Base-by-base conservation (phyloP, 2,329 filamentous ascomycete species). In the Plectosphaerella cucumerina region DNA sequence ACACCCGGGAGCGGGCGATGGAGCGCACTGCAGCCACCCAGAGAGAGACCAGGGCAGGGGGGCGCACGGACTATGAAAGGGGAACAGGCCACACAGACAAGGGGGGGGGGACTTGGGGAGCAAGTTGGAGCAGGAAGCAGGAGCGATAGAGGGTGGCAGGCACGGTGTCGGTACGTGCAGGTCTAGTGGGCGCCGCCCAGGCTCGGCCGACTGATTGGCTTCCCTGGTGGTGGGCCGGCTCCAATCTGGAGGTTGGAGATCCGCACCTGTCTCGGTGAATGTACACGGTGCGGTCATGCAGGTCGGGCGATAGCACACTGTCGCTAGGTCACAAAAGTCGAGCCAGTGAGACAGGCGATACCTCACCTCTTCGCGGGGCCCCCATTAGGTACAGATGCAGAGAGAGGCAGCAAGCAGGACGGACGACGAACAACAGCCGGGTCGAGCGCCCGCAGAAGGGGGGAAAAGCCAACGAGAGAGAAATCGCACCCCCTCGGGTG, bases 231-330 rank as follows among this genome's bases (percentile, higher is more conserved):
- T 47, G 45, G 45, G 10, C 31, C 37, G 10, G 45, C 12, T 39
- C 14, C 15, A 23, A 21, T 39, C 18, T 47, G 45, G 45, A 35
- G 45, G 45, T 14, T 47, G 45, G 45, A 47, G 45, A 47, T 22
- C 21, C 21, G 9, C 14, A 34, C 5, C 17, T 35, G 45, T 39
- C 33, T 17, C 6, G 20, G 14, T 12, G 12, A 6, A 47, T 4
- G 45, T 47, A 47, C 33, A 21, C 45, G 33, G 45, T 47, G 31
- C 14, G 4, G 31, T 20, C 3, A 15, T 22, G 10, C 20, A 18
- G n/a, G 21, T 17, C 8, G n/a, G 34, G 15, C 5, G 12, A 10
- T 5, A 4, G 15, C 45, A 33, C 45, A 47, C 45, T 47, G 21
- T 47, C 6, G 8, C 8, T 44, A 23, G 42, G 20, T 44, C 42